Evolutionary conservation across 306 rosid species (phyloP).

Genomic region (Morella rubra): DNA sequence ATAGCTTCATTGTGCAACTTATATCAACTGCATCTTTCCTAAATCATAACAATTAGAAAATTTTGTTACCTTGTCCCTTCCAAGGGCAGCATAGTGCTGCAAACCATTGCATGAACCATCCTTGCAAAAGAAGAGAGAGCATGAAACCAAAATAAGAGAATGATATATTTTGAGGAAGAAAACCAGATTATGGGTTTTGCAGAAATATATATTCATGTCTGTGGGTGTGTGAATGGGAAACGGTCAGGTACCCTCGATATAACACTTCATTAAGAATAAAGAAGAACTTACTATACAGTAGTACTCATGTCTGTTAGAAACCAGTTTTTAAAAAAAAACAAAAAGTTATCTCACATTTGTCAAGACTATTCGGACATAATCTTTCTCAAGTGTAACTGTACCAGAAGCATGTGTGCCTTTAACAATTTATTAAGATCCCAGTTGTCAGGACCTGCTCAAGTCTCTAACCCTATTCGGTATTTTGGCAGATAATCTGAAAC

Average conservation of each 20-base stretch:
- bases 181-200: constrained; percentile 16
- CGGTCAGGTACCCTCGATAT: not conserved
- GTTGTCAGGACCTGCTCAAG: not conserved
- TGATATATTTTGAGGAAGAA: constrained; percentile 17
- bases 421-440: not conserved
- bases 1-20: not conserved
- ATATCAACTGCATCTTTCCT: not conserved
- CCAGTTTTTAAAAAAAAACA: not conserved
- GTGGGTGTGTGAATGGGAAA: not conserved
- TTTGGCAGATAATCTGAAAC: not conserved
- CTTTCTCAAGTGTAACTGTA: not conserved
- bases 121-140: constrained; percentile 44
- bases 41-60: constrained; percentile 13
- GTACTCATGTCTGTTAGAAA: not conserved
- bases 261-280: not conserved
- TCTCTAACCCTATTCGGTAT: not conserved
- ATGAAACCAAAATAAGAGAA: constrained; percentile 1
- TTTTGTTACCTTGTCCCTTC: constrained; percentile 86
- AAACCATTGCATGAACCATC: constrained; percentile 99
- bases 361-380: not conserved
- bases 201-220: not conserved
- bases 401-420: not conserved
- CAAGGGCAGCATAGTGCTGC: constrained; percentile 98
- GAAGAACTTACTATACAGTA: no score
- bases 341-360: not conserved